Conservation (phyloP, 768 basidiomycete genomes). For the Trametes punicea region DNA sequence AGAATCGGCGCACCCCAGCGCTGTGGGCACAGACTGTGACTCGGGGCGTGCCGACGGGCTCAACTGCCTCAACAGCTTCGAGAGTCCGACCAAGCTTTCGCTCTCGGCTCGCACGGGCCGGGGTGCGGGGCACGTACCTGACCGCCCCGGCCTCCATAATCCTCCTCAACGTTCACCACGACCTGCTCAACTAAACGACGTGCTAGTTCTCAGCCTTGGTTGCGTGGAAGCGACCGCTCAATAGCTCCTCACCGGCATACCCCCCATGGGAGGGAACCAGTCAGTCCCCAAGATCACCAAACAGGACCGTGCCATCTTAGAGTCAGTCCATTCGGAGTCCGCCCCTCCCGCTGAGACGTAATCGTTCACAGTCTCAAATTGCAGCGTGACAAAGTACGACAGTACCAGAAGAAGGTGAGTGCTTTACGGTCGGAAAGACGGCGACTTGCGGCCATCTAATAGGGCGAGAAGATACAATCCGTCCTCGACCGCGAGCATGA, state of each 20-base stretch:
- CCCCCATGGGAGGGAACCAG: slow-evolving; percentile 63
- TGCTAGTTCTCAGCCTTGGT: not conserved
- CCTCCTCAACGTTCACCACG: not conserved
- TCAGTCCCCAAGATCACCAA: slow-evolving; percentile 85
- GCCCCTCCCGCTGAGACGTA: slow-evolving; percentile 11
- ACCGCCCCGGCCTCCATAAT: not conserved
- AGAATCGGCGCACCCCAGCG: too few species aligned
- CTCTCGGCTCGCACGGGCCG: not conserved
- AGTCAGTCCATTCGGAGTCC: slow-evolving; percentile 53
- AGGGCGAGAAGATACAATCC: slow-evolving; percentile 64
- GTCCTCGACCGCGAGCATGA: slow-evolving; percentile 85
- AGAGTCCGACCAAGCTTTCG: not conserved
- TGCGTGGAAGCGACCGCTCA: not conserved
- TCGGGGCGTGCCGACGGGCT: too few species aligned
- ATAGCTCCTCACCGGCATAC: not conserved
- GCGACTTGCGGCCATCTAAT: not conserved
- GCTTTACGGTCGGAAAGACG: not conserved
- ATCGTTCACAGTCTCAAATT: slow-evolving; percentile 73
- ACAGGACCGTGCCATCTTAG: slow-evolving; percentile 93
- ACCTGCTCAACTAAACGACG: not conserved
- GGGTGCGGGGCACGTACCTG: not conserved
- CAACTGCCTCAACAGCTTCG: too few species aligned
- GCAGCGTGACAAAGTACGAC: slow-evolving; percentile 92
- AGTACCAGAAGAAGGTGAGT: slow-evolving; percentile 90
- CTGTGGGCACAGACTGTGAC: too few species aligned